Evolutionary conservation across 169 alveolate species (phyloP).

Genomic region (Cryptosporidium felis): DNA sequence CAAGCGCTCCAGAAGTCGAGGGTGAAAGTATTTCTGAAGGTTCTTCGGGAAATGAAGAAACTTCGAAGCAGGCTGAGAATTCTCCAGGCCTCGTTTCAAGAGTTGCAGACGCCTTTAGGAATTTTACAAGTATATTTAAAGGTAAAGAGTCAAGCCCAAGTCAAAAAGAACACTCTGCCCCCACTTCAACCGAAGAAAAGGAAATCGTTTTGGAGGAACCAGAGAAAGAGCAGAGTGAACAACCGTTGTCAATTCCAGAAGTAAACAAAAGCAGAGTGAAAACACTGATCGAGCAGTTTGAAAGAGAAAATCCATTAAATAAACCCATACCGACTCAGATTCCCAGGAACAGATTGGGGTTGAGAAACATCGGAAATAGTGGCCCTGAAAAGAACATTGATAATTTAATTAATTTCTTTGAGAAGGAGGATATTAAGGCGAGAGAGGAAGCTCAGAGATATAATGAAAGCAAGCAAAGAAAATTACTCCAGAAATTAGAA

Average conservation of each 20-base stretch:
- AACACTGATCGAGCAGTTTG: conserved; percentile 15
- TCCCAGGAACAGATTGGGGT: conserved; percentile 23
- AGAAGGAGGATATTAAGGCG: conserved; percentile 3
- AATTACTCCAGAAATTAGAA: neutral
- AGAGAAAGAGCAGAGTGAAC: neutral
- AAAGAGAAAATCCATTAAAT: conserved; percentile 1
- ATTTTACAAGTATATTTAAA: neutral
- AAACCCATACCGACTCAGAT: neutral
- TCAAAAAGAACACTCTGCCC: neutral
- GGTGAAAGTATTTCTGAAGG: conserved; percentile 4
- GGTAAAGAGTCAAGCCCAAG: neutral
- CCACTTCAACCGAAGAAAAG: neutral
- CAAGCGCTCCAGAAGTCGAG: neutral
- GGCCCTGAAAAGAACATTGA: conserved; percentile 18
- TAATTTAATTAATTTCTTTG: conserved; percentile 27
- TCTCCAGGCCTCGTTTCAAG: neutral
- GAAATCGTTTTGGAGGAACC: neutral
- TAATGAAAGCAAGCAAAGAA: neutral
- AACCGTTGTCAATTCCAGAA: too few relatives aligned
- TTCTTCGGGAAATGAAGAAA: neutral
- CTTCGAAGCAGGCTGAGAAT: neutral
- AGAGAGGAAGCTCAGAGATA: neutral
- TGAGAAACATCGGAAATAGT: neutral
- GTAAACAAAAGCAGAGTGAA: conserved; percentile 28
- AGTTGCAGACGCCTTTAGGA: neutral